A percentile compares a stretch with the other conserved stretches of the same genome.
These are phyloP conservation scores for Zalaria obscura DNA, from an alignment of 2,329 filamentous ascomycete species.

Conservation along the genomic window DNA sequence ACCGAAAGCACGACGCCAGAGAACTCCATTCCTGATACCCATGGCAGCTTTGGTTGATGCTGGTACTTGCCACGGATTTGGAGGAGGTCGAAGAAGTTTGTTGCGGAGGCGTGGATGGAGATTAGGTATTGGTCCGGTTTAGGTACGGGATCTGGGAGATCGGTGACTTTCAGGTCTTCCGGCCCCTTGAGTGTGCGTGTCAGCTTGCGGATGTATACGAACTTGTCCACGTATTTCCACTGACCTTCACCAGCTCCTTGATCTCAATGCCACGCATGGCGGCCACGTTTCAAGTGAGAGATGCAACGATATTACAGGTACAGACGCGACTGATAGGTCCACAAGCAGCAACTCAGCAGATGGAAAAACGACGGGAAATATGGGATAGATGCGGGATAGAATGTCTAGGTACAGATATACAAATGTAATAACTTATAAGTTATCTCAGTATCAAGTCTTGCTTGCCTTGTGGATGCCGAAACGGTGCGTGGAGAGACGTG, in stretches of 20 bases:
- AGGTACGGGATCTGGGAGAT: constrained; percentile 61
- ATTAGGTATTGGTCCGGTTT: constrained; percentile 68
- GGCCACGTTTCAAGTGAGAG: neutral
- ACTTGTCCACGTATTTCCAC: neutral
- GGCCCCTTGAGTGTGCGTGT: constrained; percentile 44
- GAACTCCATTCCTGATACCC: constrained; percentile 80
- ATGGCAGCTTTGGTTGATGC: constrained; percentile 75
- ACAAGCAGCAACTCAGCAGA: neutral
- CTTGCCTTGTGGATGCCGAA: no score
- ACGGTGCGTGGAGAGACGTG: no score
- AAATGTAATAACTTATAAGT: no score
- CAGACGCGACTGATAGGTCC: neutral
- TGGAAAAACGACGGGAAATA: neutral
- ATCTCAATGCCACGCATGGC: constrained; percentile 66
- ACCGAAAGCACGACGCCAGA: constrained; percentile 59
- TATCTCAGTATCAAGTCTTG: no score
- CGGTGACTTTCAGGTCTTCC: constrained; percentile 59
- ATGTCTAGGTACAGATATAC: no score
- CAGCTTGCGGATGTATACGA: constrained; percentile 1
- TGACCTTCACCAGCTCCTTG: constrained; percentile 47
- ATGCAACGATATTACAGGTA: neutral
- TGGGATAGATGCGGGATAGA: no score
- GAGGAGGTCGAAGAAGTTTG: constrained; percentile 95
- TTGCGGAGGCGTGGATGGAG: constrained; percentile 70
- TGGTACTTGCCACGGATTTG: constrained; percentile 96